Base-by-base conservation (phyloP, 768 basidiomycete species). In the Russula dissimulans region DNA sequence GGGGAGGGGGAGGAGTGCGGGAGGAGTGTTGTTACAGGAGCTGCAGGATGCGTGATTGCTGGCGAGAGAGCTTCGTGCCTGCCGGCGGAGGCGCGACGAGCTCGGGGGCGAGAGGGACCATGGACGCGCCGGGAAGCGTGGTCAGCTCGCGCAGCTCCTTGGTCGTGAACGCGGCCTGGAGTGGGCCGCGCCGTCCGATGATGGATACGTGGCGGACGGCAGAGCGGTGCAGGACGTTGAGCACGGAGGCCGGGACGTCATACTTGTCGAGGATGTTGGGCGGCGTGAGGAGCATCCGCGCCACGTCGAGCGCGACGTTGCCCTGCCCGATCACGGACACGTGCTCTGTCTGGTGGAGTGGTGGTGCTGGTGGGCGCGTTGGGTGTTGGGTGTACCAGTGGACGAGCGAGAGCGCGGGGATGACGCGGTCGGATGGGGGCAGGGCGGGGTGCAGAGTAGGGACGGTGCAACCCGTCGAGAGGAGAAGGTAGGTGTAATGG, bases 331-430 rank as follows among this genome's bases (percentile, higher is more conserved):
- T 86, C 56, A 99, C 74, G 1, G 90, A 83, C 32, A 95, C 84
- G 65, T 95, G 88, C 2, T 77, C 69, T 4, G 82, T 72, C 43
- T 78, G 79, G 34, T 89, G 81, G 2, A 93, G 78, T 0, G 84
- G 76, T 1, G 87, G 85, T 0, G 87, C 77, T 0, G 78, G 69
- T 0, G 81, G 77, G 10, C 77, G 75, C 9, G 84, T 84, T 1
- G 95, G 95, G 71, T 98, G 93, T 49, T 81, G 85, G 12, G 95
- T 98, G 75, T 99, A 99, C 94, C 94, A 98, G 66, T 94, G 89
- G 1, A 99, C 94, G 45, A 99, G 73, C 1, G 82, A 83, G 3
- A 97, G 77, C 0, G 94, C 93, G 1, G 92, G 83, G 3, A 86
- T 70, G 65, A 79, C 88, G 74, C 74, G 67, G 64, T 44, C 71